A percentile compares a stretch with the other conserved stretches of the same genome.
These are phyloP conservation scores for Yarrowia alimentaria DNA, from an alignment of 805 yeast species.

Conservation along the genomic window DNA sequence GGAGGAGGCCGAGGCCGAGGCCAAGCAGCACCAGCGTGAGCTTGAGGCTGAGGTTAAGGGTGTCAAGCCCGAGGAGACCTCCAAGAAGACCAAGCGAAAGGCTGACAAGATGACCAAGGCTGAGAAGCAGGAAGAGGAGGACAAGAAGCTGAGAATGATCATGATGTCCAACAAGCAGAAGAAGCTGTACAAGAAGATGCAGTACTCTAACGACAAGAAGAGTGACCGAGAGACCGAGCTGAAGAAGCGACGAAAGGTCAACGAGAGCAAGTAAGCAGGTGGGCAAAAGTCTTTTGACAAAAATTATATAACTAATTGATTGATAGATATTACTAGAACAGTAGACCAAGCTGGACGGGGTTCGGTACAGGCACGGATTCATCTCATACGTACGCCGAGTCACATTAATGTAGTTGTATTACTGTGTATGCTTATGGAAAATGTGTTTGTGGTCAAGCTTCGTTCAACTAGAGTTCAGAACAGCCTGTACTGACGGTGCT, in stretches of 20 bases:
- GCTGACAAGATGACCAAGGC: slow-evolving; percentile 35
- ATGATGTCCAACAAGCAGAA: slow-evolving; percentile 98
- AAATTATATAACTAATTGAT: slow-evolving; percentile 23
- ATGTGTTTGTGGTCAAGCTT: too few species aligned
- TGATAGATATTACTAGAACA: slow-evolving; percentile 2
- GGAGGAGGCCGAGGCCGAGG: slow-evolving; percentile 54
- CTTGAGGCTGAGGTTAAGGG: slow-evolving; percentile 90
- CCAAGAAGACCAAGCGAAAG: slow-evolving; percentile 44
- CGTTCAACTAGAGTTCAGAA: too few species aligned
- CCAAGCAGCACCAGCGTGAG: slow-evolving; percentile 68
- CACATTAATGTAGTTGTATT: too few species aligned
- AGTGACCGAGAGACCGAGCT: slow-evolving; percentile 72
- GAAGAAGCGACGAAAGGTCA: slow-evolving; percentile 56
- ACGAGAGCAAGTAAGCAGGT: slow-evolving; percentile 32
- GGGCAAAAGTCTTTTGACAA: slow-evolving; percentile 15
- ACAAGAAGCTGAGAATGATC: slow-evolving; percentile 86
- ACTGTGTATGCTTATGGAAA: too few species aligned
- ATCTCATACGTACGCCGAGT: too few species aligned
- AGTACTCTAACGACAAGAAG: slow-evolving; percentile 81
- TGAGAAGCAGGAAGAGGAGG: slow-evolving; percentile 63
- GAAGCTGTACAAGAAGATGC: slow-evolving; percentile 92
- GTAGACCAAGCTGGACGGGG: too few species aligned
- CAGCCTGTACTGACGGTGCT: too few species aligned
- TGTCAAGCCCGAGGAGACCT: slow-evolving; percentile 48
- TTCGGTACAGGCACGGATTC: too few species aligned